These are phyloP conservation scores for Geranomyces michiganensis DNA, from an alignment of 192 early-diverging fungal genomes.

Conservation along the genomic window DNA sequence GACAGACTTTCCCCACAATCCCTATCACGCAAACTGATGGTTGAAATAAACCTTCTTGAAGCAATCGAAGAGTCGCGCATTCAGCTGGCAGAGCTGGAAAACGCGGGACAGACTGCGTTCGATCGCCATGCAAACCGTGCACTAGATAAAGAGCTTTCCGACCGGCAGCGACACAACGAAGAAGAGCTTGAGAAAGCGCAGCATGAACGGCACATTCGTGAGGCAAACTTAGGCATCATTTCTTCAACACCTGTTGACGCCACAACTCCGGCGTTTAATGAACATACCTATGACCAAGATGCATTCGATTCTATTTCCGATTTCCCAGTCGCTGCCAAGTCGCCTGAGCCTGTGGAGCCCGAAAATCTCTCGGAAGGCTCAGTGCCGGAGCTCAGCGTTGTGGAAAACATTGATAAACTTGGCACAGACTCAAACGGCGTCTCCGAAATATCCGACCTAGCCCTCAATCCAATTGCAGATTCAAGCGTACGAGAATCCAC, in stretches of 20 bases:
- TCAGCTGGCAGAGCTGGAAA: conserved; percentile 29
- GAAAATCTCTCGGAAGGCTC: not conserved
- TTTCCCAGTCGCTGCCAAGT: not conserved
- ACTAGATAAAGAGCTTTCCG: not conserved
- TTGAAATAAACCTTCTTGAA: conserved; percentile 28
- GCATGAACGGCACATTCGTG: not conserved
- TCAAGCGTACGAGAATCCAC: too few species aligned
- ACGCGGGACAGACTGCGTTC: not conserved
- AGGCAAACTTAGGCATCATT: not conserved
- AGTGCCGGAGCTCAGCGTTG: not conserved
- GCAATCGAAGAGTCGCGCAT: conserved; percentile 27
- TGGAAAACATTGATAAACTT: not conserved
- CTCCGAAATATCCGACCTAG: not conserved
- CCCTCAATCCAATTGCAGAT: too few species aligned
- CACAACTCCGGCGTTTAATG: not conserved
- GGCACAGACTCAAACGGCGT: not conserved
- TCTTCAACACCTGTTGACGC: not conserved
- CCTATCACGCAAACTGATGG: conserved; percentile 21
- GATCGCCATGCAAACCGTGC: not conserved
- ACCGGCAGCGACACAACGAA: not conserved
- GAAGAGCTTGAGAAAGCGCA: not conserved
- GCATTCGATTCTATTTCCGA: conserved; percentile 6
- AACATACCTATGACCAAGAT: not conserved
- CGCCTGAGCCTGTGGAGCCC: not conserved
- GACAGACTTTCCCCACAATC: conserved; percentile 22